Evolutionary conservation across 768 basidiomycete genomes (phyloP), one percentile per base, ranked within the genome.

Genomic region (Tephrocybe sp.): DNA sequence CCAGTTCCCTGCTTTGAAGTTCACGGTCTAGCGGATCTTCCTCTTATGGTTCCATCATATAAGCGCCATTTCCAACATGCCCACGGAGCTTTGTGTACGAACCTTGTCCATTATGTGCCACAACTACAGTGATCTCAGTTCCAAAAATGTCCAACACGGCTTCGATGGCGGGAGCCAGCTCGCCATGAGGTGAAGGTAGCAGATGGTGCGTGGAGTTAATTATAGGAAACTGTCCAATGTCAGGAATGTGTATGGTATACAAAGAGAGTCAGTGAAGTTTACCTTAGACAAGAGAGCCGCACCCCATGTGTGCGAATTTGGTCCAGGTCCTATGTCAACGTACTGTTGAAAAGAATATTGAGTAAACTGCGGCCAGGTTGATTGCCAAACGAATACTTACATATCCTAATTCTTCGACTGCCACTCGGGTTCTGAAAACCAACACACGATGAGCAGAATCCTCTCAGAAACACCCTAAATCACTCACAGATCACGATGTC

Each of bases 61-160:
- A n/a, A n/a, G n/a, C n/a, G n/a, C n/a, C n/a, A n/a, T n/a, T n/a
- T n/a, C n/a, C n/a, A n/a, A n/a, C n/a, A n/a, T n/a, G n/a, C n/a
- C n/a, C n/a, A n/a, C n/a, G n/a, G n/a, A n/a, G n/a, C n/a, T n/a
- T n/a, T n/a, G n/a, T n/a, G n/a, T n/a, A n/a, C n/a, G n/a, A n/a
- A 87, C 90, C 90, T 78, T 96, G 93, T 5, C 93, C 93, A 63
- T 96, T 95, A 58, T 96, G 93, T 0, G 90, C 78, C 9, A 95
- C 88, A n/a, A 95, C 74, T 0, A 94, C 90, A 4, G 85, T 85
- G 15, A 94, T 81, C 45, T 80, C 77, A 0, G 84, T 85, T 0
- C 92, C 91, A 56, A 84, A 87, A 6, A 92, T 74, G 45, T 93
- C 87, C 12, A 95, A 71, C 2, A 89, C 77, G 3, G 92, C 92